Evolutionary conservation across 2,329 filamentous ascomycete genomes (phyloP).

Genomic region (Blastomyces gilchristii): DNA sequence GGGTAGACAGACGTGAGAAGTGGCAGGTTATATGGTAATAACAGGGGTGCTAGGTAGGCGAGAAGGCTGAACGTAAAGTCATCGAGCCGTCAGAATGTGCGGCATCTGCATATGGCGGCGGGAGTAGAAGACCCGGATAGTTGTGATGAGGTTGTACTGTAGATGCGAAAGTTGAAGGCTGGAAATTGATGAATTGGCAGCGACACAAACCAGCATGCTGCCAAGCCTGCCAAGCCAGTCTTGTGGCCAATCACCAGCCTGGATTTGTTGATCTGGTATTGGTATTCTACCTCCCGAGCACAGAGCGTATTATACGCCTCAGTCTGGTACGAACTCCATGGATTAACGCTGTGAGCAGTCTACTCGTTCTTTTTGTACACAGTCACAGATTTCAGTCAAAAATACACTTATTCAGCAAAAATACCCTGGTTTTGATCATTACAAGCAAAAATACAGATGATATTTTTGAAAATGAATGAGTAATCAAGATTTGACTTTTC

Average conservation of each 20-base stretch:
- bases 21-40: neutral
- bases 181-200: conserved; percentile 10
- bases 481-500: too few relatives aligned
- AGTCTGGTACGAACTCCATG: too few relatives aligned
- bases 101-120: conserved; percentile 1
- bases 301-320: too few relatives aligned
- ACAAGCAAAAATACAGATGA: too few relatives aligned
- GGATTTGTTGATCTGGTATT: too few relatives aligned
- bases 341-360: too few relatives aligned
- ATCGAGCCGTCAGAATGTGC: conserved; percentile 9
- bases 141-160: neutral
- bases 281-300: too few relatives aligned
- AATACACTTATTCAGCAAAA: too few relatives aligned
- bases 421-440: too few relatives aligned
- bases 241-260: neutral
- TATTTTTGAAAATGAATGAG: too few relatives aligned
- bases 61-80: conserved; percentile 11
- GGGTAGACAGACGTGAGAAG: neutral
- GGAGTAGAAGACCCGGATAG: neutral
- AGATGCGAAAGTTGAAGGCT: neutral
- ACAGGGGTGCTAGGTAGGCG: conserved; percentile 9
- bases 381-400: too few relatives aligned
- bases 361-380: too few relatives aligned
- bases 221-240: neutral
- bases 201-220: neutral